Conservation (phyloP, 2,329 filamentous ascomycete genomes). For the Aspergillus tamarii region DNA sequence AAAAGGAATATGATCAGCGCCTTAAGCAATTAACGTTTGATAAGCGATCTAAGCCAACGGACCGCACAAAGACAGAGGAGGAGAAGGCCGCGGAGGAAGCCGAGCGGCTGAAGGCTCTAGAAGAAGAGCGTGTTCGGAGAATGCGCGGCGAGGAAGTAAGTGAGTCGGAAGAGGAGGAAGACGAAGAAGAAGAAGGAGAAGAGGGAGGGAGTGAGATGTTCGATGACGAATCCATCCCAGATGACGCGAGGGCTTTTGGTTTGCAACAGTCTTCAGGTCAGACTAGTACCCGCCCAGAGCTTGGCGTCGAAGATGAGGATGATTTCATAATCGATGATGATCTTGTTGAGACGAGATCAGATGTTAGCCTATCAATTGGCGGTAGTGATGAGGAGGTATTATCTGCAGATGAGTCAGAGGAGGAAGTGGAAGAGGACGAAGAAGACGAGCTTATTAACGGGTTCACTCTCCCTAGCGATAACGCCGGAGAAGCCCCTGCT, state of each 20-base stretch:
- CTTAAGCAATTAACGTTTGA: constrained; percentile 83
- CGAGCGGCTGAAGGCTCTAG: constrained; percentile 74
- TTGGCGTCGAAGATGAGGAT: constrained; percentile 89
- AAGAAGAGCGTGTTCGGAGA: constrained; percentile 77
- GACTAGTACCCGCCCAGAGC: constrained; percentile 42
- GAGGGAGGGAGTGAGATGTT: constrained; percentile 43
- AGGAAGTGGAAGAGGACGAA: constrained; percentile 53
- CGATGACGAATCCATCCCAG: constrained; percentile 52
- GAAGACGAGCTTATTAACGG: constrained; percentile 76
- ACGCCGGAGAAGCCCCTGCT: constrained; percentile 23
- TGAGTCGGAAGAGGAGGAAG: constrained; percentile 57
- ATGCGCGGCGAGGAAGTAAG: constrained; percentile 83
- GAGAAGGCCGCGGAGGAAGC: constrained; percentile 80
- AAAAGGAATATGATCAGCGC: constrained; percentile 85
- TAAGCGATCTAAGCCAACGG: constrained; percentile 79
- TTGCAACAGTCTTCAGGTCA: constrained; percentile 55
- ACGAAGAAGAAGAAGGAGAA: constrained; percentile 42
- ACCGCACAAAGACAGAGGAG: constrained; percentile 89
- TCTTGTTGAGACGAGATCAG: constrained; percentile 79
- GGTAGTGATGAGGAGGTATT: constrained; percentile 60
- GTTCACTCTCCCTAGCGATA: constrained; percentile 52
- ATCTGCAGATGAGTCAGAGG: constrained; percentile 57
- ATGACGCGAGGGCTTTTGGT: constrained; percentile 66
- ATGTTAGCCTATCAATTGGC: constrained; percentile 45
- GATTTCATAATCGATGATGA: constrained; percentile 91